Percentiles rank a stretch among this genome's conserved stretches.
Evolutionary conservation across 2,329 filamentous ascomycete species (phyloP).

Genomic region (Xylariales sp.): DNA sequence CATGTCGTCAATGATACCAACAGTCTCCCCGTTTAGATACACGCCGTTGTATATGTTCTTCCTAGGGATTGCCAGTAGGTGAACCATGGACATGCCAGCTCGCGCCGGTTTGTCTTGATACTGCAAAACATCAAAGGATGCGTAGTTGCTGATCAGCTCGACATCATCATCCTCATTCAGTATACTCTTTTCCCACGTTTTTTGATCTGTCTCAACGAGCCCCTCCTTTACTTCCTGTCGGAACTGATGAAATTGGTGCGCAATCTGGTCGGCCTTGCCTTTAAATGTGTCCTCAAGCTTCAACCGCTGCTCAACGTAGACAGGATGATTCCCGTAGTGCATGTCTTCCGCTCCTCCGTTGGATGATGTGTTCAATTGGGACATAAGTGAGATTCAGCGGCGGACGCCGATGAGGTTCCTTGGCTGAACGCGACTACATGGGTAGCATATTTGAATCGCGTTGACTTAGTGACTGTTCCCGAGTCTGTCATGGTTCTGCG

Average conservation of each 20-base stretch:
- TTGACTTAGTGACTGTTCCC: not conserved
- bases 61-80: slow-evolving; percentile 5
- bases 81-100: slow-evolving; percentile 9
- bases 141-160: slow-evolving; percentile 6
- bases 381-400: not conserved
- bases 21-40: not conserved
- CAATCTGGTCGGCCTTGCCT: not conserved
- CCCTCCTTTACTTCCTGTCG: not conserved
- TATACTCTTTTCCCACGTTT: slow-evolving; percentile 1
- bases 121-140: slow-evolving; percentile 8
- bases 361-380: not conserved
- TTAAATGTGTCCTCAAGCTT: not conserved
- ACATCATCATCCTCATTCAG: not conserved
- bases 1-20: slow-evolving; percentile 5
- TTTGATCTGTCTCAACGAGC: not conserved
- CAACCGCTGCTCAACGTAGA: not conserved
- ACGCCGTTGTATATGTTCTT: slow-evolving; percentile 2
- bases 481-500: not conserved
- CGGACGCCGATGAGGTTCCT: not conserved
- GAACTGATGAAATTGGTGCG: not conserved
- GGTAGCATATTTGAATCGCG: not conserved
- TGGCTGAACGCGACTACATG: not conserved
- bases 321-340: not conserved
- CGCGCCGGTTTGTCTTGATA: slow-evolving; percentile 5
- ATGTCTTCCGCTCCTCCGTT: not conserved